Evolutionary conservation across 345 rosid genomes (phyloP).

Genomic region (Acer saccharum): DNA sequence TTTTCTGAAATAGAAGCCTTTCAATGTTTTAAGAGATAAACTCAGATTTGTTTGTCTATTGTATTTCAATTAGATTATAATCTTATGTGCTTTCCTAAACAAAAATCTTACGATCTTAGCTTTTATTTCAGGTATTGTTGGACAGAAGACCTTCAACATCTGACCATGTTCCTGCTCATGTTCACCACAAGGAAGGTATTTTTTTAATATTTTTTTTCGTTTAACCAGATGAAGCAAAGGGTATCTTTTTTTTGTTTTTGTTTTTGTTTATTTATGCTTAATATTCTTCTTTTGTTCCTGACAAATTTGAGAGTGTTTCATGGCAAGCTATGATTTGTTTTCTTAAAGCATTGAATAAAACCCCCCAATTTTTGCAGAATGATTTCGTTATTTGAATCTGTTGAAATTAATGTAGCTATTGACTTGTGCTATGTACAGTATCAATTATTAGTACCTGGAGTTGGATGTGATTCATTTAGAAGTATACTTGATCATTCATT

Average conservation of each 20-base stretch:
- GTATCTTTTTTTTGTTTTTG: neutral
- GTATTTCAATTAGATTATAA: no score
- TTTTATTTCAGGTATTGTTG: slow-evolving; percentile 34
- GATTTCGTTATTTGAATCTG: neutral
- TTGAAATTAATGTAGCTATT: neutral
- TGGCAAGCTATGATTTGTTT: neutral
- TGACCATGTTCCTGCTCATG: slow-evolving; percentile 38
- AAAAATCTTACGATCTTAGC: neutral
- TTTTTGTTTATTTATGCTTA: neutral
- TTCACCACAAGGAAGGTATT: slow-evolving; percentile 51
- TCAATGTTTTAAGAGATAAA: neutral
- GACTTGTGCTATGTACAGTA: neutral
- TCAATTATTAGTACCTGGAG: neutral
- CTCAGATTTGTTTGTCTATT: neutral
- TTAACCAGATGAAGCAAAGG: no score
- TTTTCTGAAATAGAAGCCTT: neutral
- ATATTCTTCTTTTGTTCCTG: neutral
- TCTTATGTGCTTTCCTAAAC: no score
- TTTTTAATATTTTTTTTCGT: neutral
- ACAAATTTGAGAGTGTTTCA: neutral
- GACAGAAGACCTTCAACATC: slow-evolving; percentile 36
- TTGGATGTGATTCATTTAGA: neutral
- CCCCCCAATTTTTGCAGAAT: neutral
- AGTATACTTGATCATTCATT: neutral
- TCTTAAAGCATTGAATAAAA: neutral